Conservation (phyloP, 1,284 basidiomycete species). For the Naganishia albida region DNA sequence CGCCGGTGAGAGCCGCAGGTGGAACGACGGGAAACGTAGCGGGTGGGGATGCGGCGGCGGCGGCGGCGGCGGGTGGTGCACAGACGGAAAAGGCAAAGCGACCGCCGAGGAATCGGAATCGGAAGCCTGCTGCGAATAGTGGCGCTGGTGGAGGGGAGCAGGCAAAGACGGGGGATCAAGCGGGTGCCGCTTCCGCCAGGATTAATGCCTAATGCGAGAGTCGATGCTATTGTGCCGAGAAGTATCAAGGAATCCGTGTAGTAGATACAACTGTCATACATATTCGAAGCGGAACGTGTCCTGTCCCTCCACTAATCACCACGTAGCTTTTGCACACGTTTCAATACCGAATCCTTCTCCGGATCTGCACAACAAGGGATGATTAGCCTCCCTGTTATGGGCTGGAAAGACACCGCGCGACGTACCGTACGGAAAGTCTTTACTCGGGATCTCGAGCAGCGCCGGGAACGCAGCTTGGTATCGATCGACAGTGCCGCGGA, state of each 20-base stretch:
- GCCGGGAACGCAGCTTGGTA: constrained; percentile 97
- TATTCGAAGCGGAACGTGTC: background rate
- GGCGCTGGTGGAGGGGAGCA: background rate
- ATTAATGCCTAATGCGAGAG: constrained; percentile 7
- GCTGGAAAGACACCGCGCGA: constrained; percentile 17
- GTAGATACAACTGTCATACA: constrained; percentile 2
- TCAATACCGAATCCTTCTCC: constrained; percentile 92
- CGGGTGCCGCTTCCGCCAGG: background rate
- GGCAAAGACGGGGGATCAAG: background rate
- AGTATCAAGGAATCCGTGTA: background rate
- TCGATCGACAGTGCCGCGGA: constrained; percentile 89
- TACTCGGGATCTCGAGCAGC: constrained; percentile 85
- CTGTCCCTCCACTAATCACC: constrained; percentile 64
- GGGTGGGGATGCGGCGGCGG: background rate
- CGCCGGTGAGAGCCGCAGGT: background rate
- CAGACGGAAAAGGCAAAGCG: constrained; percentile 7
- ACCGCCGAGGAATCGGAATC: constrained; percentile 16
- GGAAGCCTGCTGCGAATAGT: background rate
- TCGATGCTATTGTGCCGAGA: background rate
- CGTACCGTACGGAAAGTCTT: constrained; percentile 77
- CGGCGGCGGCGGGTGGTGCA: background rate
- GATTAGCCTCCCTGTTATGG: constrained; percentile 6
- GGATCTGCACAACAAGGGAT: constrained; percentile 66
- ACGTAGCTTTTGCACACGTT: constrained; percentile 94
- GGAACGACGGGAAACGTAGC: background rate